Evolutionary conservation across 2,329 filamentous ascomycete species (phyloP).

Genomic region (Fusarium oligoseptatum): DNA sequence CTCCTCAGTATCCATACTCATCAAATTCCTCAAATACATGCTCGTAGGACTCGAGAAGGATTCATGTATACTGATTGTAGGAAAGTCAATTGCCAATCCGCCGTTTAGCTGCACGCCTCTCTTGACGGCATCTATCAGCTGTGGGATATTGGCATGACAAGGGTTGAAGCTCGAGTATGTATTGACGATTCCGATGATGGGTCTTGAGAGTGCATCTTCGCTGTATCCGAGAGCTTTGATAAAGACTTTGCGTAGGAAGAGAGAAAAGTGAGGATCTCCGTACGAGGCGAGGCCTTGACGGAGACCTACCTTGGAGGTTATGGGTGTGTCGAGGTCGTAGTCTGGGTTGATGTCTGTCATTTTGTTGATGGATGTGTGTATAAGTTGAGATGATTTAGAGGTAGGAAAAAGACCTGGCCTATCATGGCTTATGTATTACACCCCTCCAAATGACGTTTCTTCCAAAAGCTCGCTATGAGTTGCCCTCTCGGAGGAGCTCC

Average conservation of each 20-base stretch:
- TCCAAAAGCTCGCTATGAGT: not conserved
- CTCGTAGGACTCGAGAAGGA: conserved; percentile 78
- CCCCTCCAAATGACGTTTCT: conserved; percentile 26
- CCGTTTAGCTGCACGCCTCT: conserved; percentile 76
- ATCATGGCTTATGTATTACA: conserved; percentile 43
- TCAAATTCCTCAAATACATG: conserved; percentile 81
- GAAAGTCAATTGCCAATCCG: conserved; percentile 78
- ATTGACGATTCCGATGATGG: conserved; percentile 82
- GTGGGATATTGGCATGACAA: conserved; percentile 79
- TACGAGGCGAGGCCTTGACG: conserved; percentile 76
- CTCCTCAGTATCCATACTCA: conserved; percentile 86
- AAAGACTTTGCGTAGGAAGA: conserved; percentile 82
- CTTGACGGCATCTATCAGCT: conserved; percentile 78
- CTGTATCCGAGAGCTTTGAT: conserved; percentile 82
- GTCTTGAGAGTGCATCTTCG: conserved; percentile 77
- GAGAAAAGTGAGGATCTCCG: conserved; percentile 80
- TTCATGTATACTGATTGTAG: conserved; percentile 80
- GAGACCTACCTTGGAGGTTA: conserved; percentile 66
- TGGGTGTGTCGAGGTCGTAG: conserved; percentile 70
- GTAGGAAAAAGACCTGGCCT: conserved; percentile 15
- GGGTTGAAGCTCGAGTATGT: conserved; percentile 81
- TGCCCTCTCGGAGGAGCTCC: conserved; percentile 31
- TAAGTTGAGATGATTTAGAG: not conserved
- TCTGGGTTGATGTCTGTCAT: conserved; percentile 59
- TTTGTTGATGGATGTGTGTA: not conserved